phyloP scores from a whole-genome alignment of 2,329 filamentous ascomycete species.

The Fusarium continuum region DNA sequence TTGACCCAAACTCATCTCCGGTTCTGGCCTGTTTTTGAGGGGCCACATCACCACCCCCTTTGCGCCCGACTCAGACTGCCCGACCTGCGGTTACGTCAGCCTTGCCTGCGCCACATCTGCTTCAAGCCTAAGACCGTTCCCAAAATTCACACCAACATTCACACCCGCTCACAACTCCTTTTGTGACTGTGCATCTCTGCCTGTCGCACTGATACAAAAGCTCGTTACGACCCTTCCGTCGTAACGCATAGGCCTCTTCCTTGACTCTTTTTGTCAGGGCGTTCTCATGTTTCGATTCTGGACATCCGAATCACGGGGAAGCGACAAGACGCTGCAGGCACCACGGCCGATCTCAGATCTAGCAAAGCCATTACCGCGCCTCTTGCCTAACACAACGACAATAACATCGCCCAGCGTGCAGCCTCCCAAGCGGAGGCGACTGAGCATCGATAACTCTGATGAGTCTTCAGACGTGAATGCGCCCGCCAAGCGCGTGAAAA shows the following conservation, averaged over 20 bases:
- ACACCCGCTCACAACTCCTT: slow-evolving; percentile 7
- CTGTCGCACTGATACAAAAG: slow-evolving; percentile 33
- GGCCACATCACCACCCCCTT: slow-evolving; percentile 49
- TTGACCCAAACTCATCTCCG: slow-evolving; percentile 36
- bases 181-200: slow-evolving; percentile 16
- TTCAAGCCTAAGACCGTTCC: slow-evolving; percentile 12
- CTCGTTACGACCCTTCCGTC: slow-evolving; percentile 28
- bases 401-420: slow-evolving; percentile 41
- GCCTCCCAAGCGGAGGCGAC: slow-evolving; percentile 54
- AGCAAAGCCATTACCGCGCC: slow-evolving; percentile 46
- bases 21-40: slow-evolving; percentile 43
- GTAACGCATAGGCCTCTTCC: slow-evolving; percentile 20
- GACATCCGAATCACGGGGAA: slow-evolving; percentile 66
- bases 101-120: slow-evolving; percentile 29
- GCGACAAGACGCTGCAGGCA: slow-evolving; percentile 59
- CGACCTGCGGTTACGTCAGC: slow-evolving; percentile 50
- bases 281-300: slow-evolving; percentile 71
- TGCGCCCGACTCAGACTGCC: slow-evolving; percentile 43
- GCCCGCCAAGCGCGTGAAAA: slow-evolving; percentile 56
- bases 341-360: slow-evolving; percentile 52
- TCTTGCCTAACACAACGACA: slow-evolving; percentile 42
- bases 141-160: slow-evolving; percentile 19
- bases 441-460: slow-evolving; percentile 47
- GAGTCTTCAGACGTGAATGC: slow-evolving; percentile 36
- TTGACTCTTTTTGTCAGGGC: slow-evolving; percentile 45